Conservation (phyloP, 371 early-diverging fungal genomes). For the Mortierella sp. region DNA sequence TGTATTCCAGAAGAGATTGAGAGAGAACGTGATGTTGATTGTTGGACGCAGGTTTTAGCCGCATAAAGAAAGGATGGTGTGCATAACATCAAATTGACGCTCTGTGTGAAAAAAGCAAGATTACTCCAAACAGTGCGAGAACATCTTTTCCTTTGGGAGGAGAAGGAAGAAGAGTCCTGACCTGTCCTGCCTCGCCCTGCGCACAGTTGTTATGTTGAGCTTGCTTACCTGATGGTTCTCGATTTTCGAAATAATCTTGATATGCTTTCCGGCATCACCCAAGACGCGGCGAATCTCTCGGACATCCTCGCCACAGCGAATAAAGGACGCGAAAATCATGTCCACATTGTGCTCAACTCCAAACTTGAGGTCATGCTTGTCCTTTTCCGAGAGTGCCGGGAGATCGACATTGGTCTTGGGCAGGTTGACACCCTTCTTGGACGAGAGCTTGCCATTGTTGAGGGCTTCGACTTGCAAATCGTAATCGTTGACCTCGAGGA, state of each 20-base stretch:
- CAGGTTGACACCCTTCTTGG: slow-evolving; percentile 90
- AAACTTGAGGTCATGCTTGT: slow-evolving; percentile 89
- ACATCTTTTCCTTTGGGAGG: slow-evolving; percentile 59
- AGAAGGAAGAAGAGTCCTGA: background rate
- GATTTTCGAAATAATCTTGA: slow-evolving; percentile 95
- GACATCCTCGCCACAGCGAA: slow-evolving; percentile 92
- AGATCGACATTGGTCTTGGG: slow-evolving; percentile 86
- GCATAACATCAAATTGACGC: background rate
- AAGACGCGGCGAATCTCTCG: slow-evolving; percentile 85
- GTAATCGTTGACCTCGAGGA: slow-evolving; percentile 71
- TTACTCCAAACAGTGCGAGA: background rate
- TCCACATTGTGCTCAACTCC: slow-evolving; percentile 95
- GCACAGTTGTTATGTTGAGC: background rate
- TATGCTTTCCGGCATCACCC: slow-evolving; percentile 80
- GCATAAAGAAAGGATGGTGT: background rate
- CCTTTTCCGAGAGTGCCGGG: slow-evolving; percentile 94
- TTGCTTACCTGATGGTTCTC: slow-evolving; percentile 83
- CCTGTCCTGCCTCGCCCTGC: too few relatives aligned
- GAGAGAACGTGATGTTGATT: background rate
- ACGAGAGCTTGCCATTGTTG: slow-evolving; percentile 79
- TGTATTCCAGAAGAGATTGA: background rate
- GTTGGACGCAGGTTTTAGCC: slow-evolving; percentile 16
- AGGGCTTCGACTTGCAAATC: slow-evolving; percentile 78
- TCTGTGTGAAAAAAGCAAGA: background rate
- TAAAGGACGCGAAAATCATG: slow-evolving; percentile 97